Evolutionary conservation across 129 eudicot genomes (phyloP), one percentile per base, ranked within the genome.

Genomic region (Flaveria brownii): DNA sequence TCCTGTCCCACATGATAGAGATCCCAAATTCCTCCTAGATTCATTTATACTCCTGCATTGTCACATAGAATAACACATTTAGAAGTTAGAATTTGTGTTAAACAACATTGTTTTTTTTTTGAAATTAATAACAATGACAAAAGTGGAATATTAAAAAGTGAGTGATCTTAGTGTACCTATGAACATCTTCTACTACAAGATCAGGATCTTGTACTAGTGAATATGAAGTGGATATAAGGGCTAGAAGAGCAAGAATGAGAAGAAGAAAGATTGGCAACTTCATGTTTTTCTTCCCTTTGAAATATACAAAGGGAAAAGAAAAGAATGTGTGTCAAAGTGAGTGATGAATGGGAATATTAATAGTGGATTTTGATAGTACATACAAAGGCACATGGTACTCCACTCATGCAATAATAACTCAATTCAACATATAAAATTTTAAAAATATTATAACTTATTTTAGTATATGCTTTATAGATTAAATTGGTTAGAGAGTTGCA

Each of bases 1-100:
- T 5, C 97, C 97, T 2, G 91, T 89, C 52, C 93, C 91, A 73
- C 96, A 89, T 0, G 96, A 87, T 22, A 92, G 71, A 74, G 84
- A 89, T 16, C 90, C 96, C 65, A 89, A 49, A 20, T 84, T 89
- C 80, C 97, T 87, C 63, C 88, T 86, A 3, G 92, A 77, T 55
- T 85, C 88, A 72, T 90, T 83, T 67, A 80, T 46, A 14, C 72
- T 80, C 65, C 84, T 80, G 56, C 56, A 74, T 73, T 74, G 30
- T 14, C 63, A 56, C 50, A 17, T 36, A 66, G 16, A 64, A 41
- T 30, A 30, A 28, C 14, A 30, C 12, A 28, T 8, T 63, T 63
- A 26, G 17, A 61, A 11, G 67, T 26, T 61, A 61, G 42, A 12
- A 3, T 25, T 57, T 20, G 6, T 57, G 22, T 20, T 9, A 20